A percentile compares a stretch with the other conserved stretches of the same genome.
phyloP scores from a whole-genome alignment of 2,329 filamentous ascomycete species.

The Penicillium sp. region DNA sequence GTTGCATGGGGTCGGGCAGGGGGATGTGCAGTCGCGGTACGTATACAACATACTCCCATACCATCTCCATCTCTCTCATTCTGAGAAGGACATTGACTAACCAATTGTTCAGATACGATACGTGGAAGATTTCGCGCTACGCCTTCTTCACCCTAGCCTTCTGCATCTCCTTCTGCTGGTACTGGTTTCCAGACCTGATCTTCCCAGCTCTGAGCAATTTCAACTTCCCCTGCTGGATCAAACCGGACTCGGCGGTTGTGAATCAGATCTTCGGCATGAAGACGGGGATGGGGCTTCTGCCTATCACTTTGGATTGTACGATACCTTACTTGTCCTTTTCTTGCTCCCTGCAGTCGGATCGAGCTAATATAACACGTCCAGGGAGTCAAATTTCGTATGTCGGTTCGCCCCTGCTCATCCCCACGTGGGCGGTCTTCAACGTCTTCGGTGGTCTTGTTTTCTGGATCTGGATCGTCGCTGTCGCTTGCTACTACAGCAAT shows the following conservation, averaged over 20 bases:
- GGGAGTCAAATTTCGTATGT: slow-evolving; percentile 35
- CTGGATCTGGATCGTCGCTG: slow-evolving; percentile 64
- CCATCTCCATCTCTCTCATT: no score
- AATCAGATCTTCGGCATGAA: slow-evolving; percentile 38
- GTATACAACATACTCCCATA: slow-evolving; percentile 34
- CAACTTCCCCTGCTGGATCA: slow-evolving; percentile 37
- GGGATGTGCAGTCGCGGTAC: slow-evolving; percentile 46
- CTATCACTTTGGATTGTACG: slow-evolving; percentile 51
- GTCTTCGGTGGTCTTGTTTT: slow-evolving; percentile 67
- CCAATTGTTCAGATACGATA: slow-evolving; percentile 35
- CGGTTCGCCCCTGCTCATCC: slow-evolving; percentile 62
- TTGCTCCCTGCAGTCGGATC: no score
- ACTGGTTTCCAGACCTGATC: slow-evolving; percentile 36
- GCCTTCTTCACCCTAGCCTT: slow-evolving; percentile 30
- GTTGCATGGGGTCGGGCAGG: slow-evolving; percentile 65
- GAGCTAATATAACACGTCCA: neutral
- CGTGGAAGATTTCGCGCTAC: slow-evolving; percentile 45
- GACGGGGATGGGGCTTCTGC: slow-evolving; percentile 36
- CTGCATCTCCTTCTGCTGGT: slow-evolving; percentile 32
- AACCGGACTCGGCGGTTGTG: slow-evolving; percentile 30
- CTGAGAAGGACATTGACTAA: no score
- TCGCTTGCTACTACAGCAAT: slow-evolving; percentile 66
- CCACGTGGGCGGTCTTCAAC: slow-evolving; percentile 73
- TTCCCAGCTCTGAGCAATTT: slow-evolving; percentile 38
- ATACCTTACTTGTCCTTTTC: slow-evolving; percentile 46